Evolutionary conservation across 2,329 filamentous ascomycete genomes (phyloP), one percentile per base, ranked within the genome.

Genomic region (Colletotrichum orbiculare): DNA sequence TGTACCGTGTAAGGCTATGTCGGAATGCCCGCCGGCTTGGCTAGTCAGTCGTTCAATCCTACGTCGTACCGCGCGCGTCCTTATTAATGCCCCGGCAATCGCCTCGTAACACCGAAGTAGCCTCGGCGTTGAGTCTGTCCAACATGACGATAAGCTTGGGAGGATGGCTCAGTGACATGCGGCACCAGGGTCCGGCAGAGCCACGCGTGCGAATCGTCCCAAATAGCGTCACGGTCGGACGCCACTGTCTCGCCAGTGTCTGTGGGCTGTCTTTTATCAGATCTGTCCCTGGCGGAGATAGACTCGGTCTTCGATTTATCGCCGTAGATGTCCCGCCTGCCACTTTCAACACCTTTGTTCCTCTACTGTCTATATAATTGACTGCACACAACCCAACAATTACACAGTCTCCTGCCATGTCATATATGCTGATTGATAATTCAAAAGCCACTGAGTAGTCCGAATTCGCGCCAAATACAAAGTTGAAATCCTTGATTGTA

Each of bases 101-200:
- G 8, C 4, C 43, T 61, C 57, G 57, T 64, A 64, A 61, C 61
- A 50, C 61, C 61, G 61, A 64, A 57, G 35, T 34, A 33, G 39
- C 25, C 61, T 64, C 61, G 61, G 61, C 34, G 41, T 35, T 4
- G 8, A 39, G 2, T 33, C 17, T 47, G 45, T 9, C n/a, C 45
- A 47, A 17, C 17, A 17, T 17, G 17, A 47, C 45, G 41, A 34
- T 35, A n/a, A 17, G 7, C 12, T 3, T 25, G 33, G 13, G 8
- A 33, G 15, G 45, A 33, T 39, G 56, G 57, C 45, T 35, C 35
- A 45, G 33, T 12, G 17, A 43, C 42, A 9, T 15, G 12, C 42
- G 13, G 15, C 13, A 43, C 13, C 42, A 13, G 42, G 12, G 15
- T 34, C 61, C 56, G 11, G 50, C 39, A 12, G 11, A 12, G 57